Conservation (phyloP, 164 flowering plant species). For the Buxus sempervirens region DNA sequence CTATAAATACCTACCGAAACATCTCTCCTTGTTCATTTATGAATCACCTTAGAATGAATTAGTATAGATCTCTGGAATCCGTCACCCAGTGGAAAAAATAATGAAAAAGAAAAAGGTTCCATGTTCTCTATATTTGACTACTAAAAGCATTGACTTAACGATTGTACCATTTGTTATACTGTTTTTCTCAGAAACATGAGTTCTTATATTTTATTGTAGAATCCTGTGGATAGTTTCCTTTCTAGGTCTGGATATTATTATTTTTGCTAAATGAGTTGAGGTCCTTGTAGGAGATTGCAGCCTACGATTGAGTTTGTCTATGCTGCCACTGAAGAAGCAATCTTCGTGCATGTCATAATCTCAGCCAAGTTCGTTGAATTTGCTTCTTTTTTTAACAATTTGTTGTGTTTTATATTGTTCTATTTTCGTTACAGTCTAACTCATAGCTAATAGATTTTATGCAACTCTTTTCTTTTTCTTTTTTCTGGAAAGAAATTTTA, state of each 20-base stretch:
- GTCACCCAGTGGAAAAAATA: too few relatives aligned
- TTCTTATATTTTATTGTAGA: background rate
- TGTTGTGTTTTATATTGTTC: background rate
- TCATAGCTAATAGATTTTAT: too few relatives aligned
- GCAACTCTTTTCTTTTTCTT: too few relatives aligned
- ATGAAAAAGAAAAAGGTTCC: too few relatives aligned
- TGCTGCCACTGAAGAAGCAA: conserved; percentile 87
- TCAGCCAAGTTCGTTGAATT: conserved; percentile 74
- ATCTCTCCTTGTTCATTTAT: too few relatives aligned
- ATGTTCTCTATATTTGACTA: too few relatives aligned
- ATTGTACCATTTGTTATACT: background rate
- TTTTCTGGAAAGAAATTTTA: too few relatives aligned
- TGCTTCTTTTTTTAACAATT: conserved; percentile 6
- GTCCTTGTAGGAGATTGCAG: conserved; percentile 70
- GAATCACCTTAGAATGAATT: too few relatives aligned
- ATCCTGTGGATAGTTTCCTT: background rate
- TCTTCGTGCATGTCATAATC: conserved; percentile 80
- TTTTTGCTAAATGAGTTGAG: background rate
- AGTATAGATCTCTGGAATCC: too few relatives aligned
- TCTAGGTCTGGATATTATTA: background rate
- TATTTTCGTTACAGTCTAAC: too few relatives aligned
- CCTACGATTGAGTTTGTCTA: conserved; percentile 81
- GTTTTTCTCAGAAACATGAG: background rate
- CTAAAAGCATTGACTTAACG: too few relatives aligned
- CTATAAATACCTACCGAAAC: too few relatives aligned